Base-by-base conservation (phyloP, 176 grass and related monocot species). In the Hordeum marinum region DNA sequence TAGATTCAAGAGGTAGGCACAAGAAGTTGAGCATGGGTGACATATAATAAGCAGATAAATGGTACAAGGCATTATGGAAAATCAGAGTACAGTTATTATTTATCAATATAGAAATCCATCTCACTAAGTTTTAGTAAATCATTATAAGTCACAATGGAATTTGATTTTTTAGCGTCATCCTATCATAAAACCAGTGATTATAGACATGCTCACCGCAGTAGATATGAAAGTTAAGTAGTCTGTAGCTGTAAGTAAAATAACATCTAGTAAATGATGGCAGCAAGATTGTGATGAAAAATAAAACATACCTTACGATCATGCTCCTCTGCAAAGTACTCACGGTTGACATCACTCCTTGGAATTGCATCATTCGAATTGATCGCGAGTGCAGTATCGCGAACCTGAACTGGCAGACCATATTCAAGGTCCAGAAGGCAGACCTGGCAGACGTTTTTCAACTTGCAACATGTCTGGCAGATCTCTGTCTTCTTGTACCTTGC, bases 401-500 rank as follows among this genome's bases (percentile, higher is more conserved):
- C 96, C 75, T 99, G 96, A 83, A 99, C 93, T 0, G 96, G 96
- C 12, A 99, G 83, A 36, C 93, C 96, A 67, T 99, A 99, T 75
- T 99, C 96, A 84, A 99, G 91, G 86, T 99, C 96, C 40, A 99
- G 87, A 50, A 99, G 82, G 81, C 96, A 99, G 70, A 99, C 96
- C 79, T 94, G 91, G 75, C 96, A 99, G 79, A 99, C 96, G 68
- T 99, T 99, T 84, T 99, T 99, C 50, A 99, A 80, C 85, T 94
- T 99, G 86, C 93, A 96, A 67, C 96, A 99, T 72, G 96, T 99
- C 86, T 96, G 96, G 79, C 94, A 99, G 78, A 99, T 92, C 88
- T 99, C 96, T 21, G 96, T 94, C 76, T 99, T 99, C 89, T 99
- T 99, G 86, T 99, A 99, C 76, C 96, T 92, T 73, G 93, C 96